Evolutionary conservation across 495 filamentous ascomycete genomes (phyloP).

Genomic region (Lophiotrema nucula): DNA sequence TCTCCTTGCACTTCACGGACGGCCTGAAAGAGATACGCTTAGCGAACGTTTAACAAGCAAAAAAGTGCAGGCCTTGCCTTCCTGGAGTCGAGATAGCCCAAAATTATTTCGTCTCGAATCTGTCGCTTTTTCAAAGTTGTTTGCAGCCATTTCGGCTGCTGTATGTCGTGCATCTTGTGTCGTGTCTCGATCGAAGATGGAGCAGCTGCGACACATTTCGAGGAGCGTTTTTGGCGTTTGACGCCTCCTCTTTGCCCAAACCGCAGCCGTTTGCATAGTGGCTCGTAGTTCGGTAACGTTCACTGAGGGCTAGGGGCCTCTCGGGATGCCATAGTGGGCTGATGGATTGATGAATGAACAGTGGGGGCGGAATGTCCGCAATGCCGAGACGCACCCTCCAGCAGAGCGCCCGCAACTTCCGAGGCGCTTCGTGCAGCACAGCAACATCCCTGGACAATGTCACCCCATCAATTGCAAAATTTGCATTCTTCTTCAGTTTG

Average conservation of each 20-base stretch:
- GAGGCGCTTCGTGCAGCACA: neutral
- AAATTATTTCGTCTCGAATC: slow-evolving; percentile 19
- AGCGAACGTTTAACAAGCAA: too few species aligned
- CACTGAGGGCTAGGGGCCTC: too few species aligned
- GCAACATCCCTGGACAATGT: neutral
- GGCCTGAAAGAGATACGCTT: too few species aligned
- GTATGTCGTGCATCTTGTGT: too few species aligned
- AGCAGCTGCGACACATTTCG: too few species aligned
- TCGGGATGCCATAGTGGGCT: slow-evolving; percentile 5
- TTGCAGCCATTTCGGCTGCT: slow-evolving; percentile 20
- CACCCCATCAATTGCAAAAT: slow-evolving; percentile 21
- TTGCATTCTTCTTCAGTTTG: neutral
- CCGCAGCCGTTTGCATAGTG: too few species aligned
- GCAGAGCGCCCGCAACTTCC: neutral
- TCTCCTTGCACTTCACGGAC: too few species aligned
- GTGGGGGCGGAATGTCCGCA: neutral
- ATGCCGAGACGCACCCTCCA: slow-evolving; percentile 2
- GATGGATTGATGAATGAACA: neutral
- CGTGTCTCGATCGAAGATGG: too few species aligned
- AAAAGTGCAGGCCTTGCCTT: too few species aligned
- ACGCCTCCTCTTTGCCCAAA: too few species aligned
- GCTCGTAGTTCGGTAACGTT: too few species aligned
- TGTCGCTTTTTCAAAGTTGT: slow-evolving; percentile 23
- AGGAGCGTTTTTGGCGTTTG: too few species aligned
- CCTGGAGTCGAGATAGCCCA: neutral